Evolutionary conservation across 2,329 filamentous ascomycete species (phyloP), one percentile per base, ranked within the genome.

Genomic region (Monosporascus sp.): DNA sequence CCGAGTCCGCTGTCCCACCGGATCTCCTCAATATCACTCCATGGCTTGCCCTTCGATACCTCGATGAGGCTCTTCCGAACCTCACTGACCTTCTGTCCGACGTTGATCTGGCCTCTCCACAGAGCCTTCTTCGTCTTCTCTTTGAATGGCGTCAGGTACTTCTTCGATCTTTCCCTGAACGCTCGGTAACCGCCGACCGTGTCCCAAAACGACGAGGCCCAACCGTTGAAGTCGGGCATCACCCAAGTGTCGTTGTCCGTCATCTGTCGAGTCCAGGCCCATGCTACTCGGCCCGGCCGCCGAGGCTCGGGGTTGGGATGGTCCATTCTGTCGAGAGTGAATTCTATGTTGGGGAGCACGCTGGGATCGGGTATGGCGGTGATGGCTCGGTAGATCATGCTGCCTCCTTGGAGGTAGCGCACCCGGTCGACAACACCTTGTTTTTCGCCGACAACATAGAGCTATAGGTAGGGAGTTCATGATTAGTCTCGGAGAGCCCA

Each of bases 141-240:
- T 17, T 20, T 20, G 35, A 54, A 54, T 6, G 40, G 48, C 6
- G 35, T 49, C 48, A 46, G 52, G 43, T 18, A 54, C 48, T 51
- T 48, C 41, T 40, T 45, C 31, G 48, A 37, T 37, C 37, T 47
- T 48, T 49, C 37, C 55, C 71, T 67, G 31, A 75, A 68, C 52
- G 75, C 72, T n/a, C 68, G 65, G 60, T 76, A 75, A 5, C 72
- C 64, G 2, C 74, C 72, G 22, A 74, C 71, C 53, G 71, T 69
- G 18, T 74, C 72, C 54, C 78, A 51, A 18, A 37, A 75, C 2
- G 76, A 76, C 76, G 75, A 79, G 8, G 73, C 69, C 74, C 76
- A 81, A 65, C 77, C 79, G 37, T 75, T 77, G 58, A 80, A 80
- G 58, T 80, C 78, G 0, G 78, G 77, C 64, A 80, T 78, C 20